Base-by-base conservation (phyloP, 768 basidiomycete species). In the Pleurotus tuoliensis region DNA sequence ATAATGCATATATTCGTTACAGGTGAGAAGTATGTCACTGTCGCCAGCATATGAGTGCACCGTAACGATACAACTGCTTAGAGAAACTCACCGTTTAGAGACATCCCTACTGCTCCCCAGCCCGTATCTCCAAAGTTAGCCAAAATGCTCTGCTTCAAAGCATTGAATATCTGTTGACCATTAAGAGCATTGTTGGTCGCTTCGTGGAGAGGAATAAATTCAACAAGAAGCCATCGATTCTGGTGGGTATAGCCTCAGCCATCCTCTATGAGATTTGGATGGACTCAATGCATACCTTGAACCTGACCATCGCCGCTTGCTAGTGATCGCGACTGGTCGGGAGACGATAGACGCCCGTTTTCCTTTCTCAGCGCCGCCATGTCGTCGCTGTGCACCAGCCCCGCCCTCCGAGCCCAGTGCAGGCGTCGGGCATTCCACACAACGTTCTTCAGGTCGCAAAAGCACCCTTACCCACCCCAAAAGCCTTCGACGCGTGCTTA, bases 181-280 rank as follows among this genome's bases (percentile, higher is more conserved):
- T 84, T 83, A 9, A 89, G 64, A 25, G 43, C 25, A 39, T 56
- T 16, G 11, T 9, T 34, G 8, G 8, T 11, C 59, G 57, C 37
- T 56, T 30, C 49, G 68, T 46, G 53, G 7, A 81, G 67, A 1
- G 78, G 73, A 38, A 94, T 80, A 64, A 95, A 86, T 69, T 96
- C 92, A 55, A 94, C 85, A 30, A 96, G 82, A 9, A 95, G 71
- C 90, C 92, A 94, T 38, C 93, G 82, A 67, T 94, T 94, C 92
- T 93, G 8, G 30, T 3, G 30, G 30, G 30, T 11, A 9, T 3
- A 34, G 11, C 11, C 60, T 39, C 8, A 20, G 13, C 16, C 3
- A 5, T 52, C 15, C 9, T 11, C 18, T 18, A 7, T 24, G 39
- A 11, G n/a, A 24, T 11, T 18, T 30, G 39, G 16, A 20, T 13